Evolutionary conservation across 805 yeast genomes (phyloP).

Genomic region (Pichia sporocuriosa): DNA sequence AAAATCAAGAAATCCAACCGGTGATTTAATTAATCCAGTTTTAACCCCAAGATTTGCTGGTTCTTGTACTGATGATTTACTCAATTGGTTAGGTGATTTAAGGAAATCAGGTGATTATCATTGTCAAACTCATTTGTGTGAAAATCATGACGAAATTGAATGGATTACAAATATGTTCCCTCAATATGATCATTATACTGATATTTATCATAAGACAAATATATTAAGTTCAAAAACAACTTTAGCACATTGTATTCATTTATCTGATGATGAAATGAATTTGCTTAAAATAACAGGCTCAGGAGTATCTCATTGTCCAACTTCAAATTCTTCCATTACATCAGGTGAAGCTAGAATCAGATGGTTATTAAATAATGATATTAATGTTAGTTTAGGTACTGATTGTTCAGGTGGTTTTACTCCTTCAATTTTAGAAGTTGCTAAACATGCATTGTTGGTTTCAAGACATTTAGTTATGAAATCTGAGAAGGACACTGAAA

Average conservation of each 20-base stretch:
- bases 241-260: constrained; percentile 84
- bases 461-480: constrained; percentile 67
- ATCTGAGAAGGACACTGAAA: constrained; percentile 36
- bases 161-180: constrained; percentile 75
- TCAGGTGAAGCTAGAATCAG: constrained; percentile 87
- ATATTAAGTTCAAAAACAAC: constrained; percentile 62
- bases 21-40: constrained; percentile 58
- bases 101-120: constrained; percentile 47
- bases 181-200: constrained; percentile 58
- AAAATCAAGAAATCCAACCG: constrained; percentile 42
- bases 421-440: constrained; percentile 55
- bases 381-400: constrained; percentile 77
- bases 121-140: constrained; percentile 88
- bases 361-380: constrained; percentile 53
- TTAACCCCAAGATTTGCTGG: constrained; percentile 95
- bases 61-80: constrained; percentile 59
- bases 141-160: constrained; percentile 65
- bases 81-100: constrained; percentile 57
- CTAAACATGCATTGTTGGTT: constrained; percentile 64
- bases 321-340: constrained; percentile 79
- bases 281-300: constrained; percentile 47
- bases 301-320: constrained; percentile 91
- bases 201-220: constrained; percentile 62
- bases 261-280: constrained; percentile 56
- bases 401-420: constrained; percentile 76